A percentile compares a stretch with the other conserved stretches of the same genome.
Evolutionary conservation across 2,329 filamentous ascomycete species (phyloP).

Genomic region (Grosmannia serpens): DNA sequence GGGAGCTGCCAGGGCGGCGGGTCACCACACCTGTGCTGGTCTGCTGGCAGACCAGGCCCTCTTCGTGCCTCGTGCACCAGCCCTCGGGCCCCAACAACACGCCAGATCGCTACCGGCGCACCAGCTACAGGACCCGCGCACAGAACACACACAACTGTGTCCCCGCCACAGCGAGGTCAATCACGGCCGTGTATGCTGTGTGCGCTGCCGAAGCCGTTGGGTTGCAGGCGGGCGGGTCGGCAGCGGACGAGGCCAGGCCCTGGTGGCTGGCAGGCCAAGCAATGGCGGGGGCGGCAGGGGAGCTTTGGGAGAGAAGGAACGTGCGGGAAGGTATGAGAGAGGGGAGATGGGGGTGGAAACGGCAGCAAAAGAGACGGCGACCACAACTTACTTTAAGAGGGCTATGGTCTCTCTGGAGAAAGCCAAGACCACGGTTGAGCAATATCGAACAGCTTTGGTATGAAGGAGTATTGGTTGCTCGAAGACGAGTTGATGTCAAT

Average conservation of each 20-base stretch:
- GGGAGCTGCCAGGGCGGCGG: slow-evolving; percentile 6
- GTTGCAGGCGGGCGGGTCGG: slow-evolving; percentile 2
- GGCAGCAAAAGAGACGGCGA: background rate
- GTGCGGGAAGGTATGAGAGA: background rate
- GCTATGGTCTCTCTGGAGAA: background rate
- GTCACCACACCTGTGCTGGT: slow-evolving; percentile 4
- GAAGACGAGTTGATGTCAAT: background rate
- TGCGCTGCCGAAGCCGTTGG: background rate
- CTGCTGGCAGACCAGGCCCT: background rate
- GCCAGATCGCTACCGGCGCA: background rate
- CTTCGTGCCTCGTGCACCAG: background rate
- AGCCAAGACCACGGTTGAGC: background rate
- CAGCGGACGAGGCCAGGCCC: background rate
- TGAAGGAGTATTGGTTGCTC: background rate
- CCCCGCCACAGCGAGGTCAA: background rate
- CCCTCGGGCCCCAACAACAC: background rate
- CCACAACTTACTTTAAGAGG: background rate
- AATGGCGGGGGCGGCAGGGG: background rate
- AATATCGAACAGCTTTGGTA: background rate
- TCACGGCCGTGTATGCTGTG: background rate
- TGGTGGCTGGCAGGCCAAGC: background rate
- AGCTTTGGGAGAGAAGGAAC: background rate
- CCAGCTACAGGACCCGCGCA: background rate
- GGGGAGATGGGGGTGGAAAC: background rate
- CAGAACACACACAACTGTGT: background rate